Percentiles rank a stretch among this genome's conserved stretches.
Evolutionary conservation across 108 stramenopile species (phyloP).

Genomic region (Bacterosira constricta): DNA sequence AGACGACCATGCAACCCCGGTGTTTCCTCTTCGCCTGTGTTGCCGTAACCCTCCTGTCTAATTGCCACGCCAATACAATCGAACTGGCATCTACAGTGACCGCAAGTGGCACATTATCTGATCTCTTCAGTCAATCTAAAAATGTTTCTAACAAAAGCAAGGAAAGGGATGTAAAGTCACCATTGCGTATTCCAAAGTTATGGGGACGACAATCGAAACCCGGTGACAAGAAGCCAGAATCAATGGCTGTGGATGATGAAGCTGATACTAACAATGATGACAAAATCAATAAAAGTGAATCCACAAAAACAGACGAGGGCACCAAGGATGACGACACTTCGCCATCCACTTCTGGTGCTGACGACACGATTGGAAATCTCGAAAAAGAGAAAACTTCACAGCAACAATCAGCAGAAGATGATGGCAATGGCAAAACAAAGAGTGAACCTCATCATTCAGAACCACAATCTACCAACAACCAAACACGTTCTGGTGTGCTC

Average conservation of each 20-base stretch:
- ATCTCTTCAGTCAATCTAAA: neutral
- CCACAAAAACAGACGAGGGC: no score
- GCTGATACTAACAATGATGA: neutral
- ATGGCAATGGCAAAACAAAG: neutral
- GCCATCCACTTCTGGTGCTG: no score
- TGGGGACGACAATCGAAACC: conserved; percentile 10
- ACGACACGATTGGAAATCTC: no score
- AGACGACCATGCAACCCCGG: neutral
- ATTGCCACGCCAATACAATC: neutral
- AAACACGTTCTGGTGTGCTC: conserved; percentile 15
- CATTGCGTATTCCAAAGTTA: neutral
- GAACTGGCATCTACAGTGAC: neutral
- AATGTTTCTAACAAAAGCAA: neutral
- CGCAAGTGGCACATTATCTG: neutral
- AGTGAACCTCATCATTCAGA: neutral
- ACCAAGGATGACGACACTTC: no score
- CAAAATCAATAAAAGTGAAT: no score
- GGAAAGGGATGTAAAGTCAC: neutral
- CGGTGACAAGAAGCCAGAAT: neutral
- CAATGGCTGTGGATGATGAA: neutral
- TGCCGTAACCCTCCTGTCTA: neutral
- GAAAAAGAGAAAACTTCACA: neutral
- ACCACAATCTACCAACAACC: conserved; percentile 4
- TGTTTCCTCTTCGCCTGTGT: no score
- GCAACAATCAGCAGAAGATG: neutral